A percentile compares a stretch with the other conserved stretches of the same genome.
Evolutionary conservation across 768 basidiomycete genomes (phyloP).

Genomic region (Pulveroboletus ravenelii): DNA sequence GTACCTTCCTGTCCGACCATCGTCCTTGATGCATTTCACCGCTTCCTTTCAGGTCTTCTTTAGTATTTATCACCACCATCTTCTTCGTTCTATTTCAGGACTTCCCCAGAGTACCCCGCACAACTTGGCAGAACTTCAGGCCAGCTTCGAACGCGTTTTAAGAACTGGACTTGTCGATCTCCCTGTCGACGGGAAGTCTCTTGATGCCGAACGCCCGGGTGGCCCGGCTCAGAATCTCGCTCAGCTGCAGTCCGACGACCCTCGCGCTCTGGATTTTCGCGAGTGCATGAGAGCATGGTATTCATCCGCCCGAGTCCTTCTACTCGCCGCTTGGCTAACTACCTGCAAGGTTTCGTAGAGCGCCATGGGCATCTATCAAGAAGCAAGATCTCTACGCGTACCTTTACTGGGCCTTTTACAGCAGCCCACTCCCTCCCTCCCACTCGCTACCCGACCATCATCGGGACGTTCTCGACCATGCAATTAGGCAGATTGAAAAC

Average conservation of each 20-base stretch:
- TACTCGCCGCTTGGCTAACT: not conserved
- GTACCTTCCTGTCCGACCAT: slow-evolving; percentile 4
- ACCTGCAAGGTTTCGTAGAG: slow-evolving; percentile 58
- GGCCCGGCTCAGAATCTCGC: slow-evolving; percentile 58
- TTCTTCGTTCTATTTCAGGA: slow-evolving; percentile 45
- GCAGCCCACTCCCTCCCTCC: slow-evolving; percentile 51
- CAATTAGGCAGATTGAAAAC: slow-evolving; percentile 60
- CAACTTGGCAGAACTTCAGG: slow-evolving; percentile 53
- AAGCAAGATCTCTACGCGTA: slow-evolving; percentile 62
- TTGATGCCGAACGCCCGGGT: slow-evolving; percentile 45
- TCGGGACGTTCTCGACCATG: slow-evolving; percentile 50
- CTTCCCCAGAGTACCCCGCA: slow-evolving; percentile 42
- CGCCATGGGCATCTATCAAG: slow-evolving; percentile 68
- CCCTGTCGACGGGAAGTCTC: slow-evolving; percentile 52
- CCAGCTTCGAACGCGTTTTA: slow-evolving; percentile 57
- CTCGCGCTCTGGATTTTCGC: slow-evolving; percentile 69
- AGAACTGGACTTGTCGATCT: slow-evolving; percentile 60
- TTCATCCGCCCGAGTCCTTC: not conserved
- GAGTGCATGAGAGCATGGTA: slow-evolving; percentile 58
- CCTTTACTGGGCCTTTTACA: slow-evolving; percentile 84
- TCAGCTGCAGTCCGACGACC: slow-evolving; percentile 58
- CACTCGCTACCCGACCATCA: slow-evolving; percentile 45
- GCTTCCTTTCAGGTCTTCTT: slow-evolving; percentile 53
- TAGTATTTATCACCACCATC: slow-evolving; percentile 56
- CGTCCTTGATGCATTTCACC: not conserved